Evolutionary conservation across 2,329 filamentous ascomycete genomes (phyloP).

Genomic region (Aspergillus luchuensis): DNA sequence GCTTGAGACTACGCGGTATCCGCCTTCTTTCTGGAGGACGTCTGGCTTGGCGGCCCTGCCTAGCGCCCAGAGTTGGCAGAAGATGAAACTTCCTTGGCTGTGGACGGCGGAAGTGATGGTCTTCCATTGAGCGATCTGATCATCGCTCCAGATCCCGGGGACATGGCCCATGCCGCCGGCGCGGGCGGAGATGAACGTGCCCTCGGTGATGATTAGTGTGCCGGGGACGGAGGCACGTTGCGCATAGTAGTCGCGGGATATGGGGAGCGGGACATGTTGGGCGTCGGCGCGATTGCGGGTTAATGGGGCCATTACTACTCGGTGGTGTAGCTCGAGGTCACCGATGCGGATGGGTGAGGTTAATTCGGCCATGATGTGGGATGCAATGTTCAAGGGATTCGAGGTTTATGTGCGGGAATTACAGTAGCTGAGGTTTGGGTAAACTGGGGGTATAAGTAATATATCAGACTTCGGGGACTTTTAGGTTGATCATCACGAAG

Average conservation of each 20-base stretch:
- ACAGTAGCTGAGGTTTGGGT: too few relatives aligned
- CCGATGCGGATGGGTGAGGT: slow-evolving; percentile 42
- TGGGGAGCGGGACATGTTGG: slow-evolving; percentile 48
- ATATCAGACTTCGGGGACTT: too few relatives aligned
- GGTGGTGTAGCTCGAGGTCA: slow-evolving; percentile 39
- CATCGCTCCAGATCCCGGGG: slow-evolving; percentile 58
- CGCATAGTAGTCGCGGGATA: slow-evolving; percentile 44
- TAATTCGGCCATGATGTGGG: background rate
- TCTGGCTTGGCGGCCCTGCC: slow-evolving; percentile 55
- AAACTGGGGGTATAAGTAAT: too few relatives aligned
- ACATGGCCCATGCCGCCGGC: slow-evolving; percentile 52
- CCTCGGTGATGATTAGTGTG: slow-evolving; percentile 61
- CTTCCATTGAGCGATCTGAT: slow-evolving; percentile 61
- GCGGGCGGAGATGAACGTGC: slow-evolving; percentile 52
- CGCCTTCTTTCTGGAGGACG: slow-evolving; percentile 16
- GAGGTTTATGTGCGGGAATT: too few relatives aligned
- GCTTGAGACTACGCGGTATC: slow-evolving; percentile 18
- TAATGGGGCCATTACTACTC: slow-evolving; percentile 57
- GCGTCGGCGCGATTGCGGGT: slow-evolving; percentile 54
- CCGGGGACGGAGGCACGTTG: slow-evolving; percentile 56
- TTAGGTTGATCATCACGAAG: too few relatives aligned
- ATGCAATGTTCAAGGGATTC: too few relatives aligned
- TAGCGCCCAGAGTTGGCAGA: slow-evolving; percentile 61
- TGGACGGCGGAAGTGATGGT: slow-evolving; percentile 64
- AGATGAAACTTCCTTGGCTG: slow-evolving; percentile 60